Evolutionary conservation across 2,329 filamentous ascomycete species (phyloP).

Genomic region (Samsoniella hepiali): DNA sequence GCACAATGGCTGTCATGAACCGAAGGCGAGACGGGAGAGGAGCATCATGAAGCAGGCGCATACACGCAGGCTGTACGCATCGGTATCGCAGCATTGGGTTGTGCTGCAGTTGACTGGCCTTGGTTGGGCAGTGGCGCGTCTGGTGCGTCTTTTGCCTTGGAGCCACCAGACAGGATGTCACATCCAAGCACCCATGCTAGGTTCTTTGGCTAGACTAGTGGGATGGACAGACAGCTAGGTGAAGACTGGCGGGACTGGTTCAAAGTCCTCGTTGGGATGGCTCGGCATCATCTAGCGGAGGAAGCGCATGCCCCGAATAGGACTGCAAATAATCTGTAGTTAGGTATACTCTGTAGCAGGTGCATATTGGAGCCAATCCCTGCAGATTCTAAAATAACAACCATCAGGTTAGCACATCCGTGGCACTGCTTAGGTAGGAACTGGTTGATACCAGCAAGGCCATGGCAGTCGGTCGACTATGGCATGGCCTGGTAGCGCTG

Average conservation of each 20-base stretch:
- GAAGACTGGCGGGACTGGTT: no score
- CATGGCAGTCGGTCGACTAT: not conserved
- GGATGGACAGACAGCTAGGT: not conserved
- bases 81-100: not conserved
- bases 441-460: no score
- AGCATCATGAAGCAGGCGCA: not conserved
- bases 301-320: not conserved
- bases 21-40: not conserved
- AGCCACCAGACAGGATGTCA: not conserved
- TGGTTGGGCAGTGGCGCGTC: conserved; percentile 1
- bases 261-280: no score
- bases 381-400: conserved; percentile 9
- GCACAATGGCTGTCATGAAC: not conserved
- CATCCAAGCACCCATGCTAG: not conserved
- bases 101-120: not conserved
- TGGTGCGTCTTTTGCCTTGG: not conserved
- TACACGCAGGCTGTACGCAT: not conserved
- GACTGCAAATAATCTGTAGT: not conserved
- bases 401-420: not conserved
- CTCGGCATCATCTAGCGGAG: not conserved
- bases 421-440: not conserved
- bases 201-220: not conserved
- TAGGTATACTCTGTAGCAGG: not conserved
- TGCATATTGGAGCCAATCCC: conserved; percentile 2
- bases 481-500: not conserved